phyloP scores from a whole-genome alignment of 345 rosid species.

The Brassica juncea region DNA sequence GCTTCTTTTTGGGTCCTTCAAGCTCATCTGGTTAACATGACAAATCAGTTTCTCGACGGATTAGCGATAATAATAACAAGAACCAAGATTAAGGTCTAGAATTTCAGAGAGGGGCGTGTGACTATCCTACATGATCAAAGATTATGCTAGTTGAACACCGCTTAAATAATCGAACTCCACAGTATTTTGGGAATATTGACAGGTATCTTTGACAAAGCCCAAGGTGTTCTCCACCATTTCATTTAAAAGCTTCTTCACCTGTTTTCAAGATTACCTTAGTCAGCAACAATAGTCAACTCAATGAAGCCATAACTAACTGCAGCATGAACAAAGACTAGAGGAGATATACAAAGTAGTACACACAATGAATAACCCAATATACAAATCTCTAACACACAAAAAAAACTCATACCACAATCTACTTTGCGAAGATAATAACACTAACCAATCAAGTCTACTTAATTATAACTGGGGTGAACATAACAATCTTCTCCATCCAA shows the following conservation, averaged over 20 bases:
- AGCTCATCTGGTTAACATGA: slow-evolving; percentile 52
- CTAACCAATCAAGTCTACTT: not conserved
- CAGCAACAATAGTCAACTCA: slow-evolving; percentile 5
- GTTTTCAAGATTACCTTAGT: slow-evolving; percentile 28
- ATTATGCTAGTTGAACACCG: slow-evolving; percentile 63
- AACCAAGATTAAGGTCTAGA: slow-evolving; percentile 5
- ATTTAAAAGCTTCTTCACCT: slow-evolving; percentile 90
- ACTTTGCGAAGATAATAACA: not conserved
- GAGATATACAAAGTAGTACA: not conserved
- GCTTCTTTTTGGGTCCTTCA: slow-evolving; percentile 68
- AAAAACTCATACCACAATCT: not conserved
- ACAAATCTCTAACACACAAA: not conserved
- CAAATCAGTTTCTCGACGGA: not conserved
- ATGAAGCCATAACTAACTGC: not conserved
- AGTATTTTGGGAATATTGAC: slow-evolving; percentile 40
- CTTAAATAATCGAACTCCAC: slow-evolving; percentile 72
- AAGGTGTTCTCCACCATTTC: slow-evolving; percentile 62
- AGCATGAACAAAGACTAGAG: not conserved
- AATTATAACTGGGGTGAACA: not conserved
- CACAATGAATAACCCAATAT: not conserved
- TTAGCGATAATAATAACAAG: slow-evolving; percentile 35
- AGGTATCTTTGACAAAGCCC: slow-evolving; percentile 48
- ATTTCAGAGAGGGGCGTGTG: not conserved
- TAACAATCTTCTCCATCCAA: not conserved
- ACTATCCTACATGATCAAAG: slow-evolving; percentile 65